These are phyloP conservation scores for Prasinococcaceae sp. DNA, from an alignment of 139 green algal species.

Conservation along the genomic window DNA sequence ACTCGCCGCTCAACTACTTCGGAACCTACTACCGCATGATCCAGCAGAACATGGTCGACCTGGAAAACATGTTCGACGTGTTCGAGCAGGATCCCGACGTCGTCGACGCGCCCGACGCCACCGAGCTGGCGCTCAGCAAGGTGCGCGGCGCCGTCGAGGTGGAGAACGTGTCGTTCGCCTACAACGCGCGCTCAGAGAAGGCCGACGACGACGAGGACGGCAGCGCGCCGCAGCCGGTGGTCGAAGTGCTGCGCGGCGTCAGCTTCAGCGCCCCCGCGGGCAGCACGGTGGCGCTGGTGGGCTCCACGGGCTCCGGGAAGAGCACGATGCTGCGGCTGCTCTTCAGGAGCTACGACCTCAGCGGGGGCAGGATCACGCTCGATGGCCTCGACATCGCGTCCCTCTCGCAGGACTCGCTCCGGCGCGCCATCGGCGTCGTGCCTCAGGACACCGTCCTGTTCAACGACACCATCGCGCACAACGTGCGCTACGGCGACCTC, in stretches of 20 bases:
- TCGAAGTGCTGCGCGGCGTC: conserved; percentile 35
- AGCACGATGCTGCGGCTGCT: conserved; percentile 54
- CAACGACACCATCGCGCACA: conserved; percentile 68
- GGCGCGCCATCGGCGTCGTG: conserved; percentile 20
- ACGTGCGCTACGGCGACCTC: conserved; percentile 61
- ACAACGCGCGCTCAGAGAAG: conserved; percentile 18
- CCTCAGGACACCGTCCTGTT: conserved; percentile 68
- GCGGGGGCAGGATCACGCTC: conserved; percentile 40
- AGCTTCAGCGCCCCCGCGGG: conserved; percentile 30
- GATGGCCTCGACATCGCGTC: conserved; percentile 47
- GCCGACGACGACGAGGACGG: too few species aligned
- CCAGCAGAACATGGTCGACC: conserved; percentile 55
- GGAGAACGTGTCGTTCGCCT: conserved; percentile 48
- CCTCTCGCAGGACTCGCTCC: conserved; percentile 38
- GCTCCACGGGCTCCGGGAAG: conserved; percentile 65
- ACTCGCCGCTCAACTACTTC: conserved; percentile 72
- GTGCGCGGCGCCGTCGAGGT: too few species aligned
- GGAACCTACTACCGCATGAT: conserved; percentile 41
- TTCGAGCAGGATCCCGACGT: conserved; percentile 18
- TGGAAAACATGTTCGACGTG: conserved; percentile 31
- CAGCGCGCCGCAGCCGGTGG: too few species aligned
- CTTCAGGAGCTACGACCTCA: conserved; percentile 60
- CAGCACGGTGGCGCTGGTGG: conserved; percentile 34
- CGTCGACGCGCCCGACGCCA: conserved; percentile 38
- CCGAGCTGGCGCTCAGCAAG: conserved; percentile 26